phyloP scores from a whole-genome alignment of 176 grass and related monocot genomes.

The Avena atlantica region DNA sequence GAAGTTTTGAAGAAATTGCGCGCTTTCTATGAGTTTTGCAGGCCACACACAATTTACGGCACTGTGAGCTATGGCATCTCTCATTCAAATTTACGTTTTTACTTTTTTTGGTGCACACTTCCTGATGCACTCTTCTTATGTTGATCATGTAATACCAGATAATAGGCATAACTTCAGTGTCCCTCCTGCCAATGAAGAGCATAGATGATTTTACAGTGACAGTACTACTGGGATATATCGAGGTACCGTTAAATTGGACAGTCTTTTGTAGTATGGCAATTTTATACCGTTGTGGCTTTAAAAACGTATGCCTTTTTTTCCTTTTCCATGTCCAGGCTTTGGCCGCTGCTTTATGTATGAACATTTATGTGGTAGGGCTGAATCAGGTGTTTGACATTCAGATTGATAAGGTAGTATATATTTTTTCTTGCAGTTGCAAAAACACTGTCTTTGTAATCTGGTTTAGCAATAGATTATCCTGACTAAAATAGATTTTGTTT shows the following conservation, averaged over 20 bases:
- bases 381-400: slow-evolving; percentile 85
- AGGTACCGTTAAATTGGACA: slow-evolving; percentile 41
- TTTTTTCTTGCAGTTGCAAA: background rate
- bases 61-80: slow-evolving; percentile 56
- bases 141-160: slow-evolving; percentile 50
- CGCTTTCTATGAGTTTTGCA: slow-evolving; percentile 71
- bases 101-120: background rate
- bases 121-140: background rate
- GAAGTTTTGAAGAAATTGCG: slow-evolving; percentile 31
- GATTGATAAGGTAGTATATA: slow-evolving; percentile 70
- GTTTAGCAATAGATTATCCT: background rate
- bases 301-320: background rate
- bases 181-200: slow-evolving; percentile 68
- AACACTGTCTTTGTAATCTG: too few species aligned
- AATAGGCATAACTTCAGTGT: slow-evolving; percentile 78
- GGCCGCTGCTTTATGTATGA: slow-evolving; percentile 75
- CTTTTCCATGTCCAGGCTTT: slow-evolving; percentile 55
- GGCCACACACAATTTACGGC: slow-evolving; percentile 82
- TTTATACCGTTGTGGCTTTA: background rate
- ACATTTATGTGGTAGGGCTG: slow-evolving; percentile 84
- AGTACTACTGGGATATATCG: slow-evolving; percentile 53
- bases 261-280: too few species aligned
- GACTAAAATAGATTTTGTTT: slow-evolving; percentile 11
- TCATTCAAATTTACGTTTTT: background rate
- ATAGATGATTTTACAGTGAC: slow-evolving; percentile 55